phyloP scores from a whole-genome alignment of 495 filamentous ascomycete genomes.

The Lichina pygmaea region DNA sequence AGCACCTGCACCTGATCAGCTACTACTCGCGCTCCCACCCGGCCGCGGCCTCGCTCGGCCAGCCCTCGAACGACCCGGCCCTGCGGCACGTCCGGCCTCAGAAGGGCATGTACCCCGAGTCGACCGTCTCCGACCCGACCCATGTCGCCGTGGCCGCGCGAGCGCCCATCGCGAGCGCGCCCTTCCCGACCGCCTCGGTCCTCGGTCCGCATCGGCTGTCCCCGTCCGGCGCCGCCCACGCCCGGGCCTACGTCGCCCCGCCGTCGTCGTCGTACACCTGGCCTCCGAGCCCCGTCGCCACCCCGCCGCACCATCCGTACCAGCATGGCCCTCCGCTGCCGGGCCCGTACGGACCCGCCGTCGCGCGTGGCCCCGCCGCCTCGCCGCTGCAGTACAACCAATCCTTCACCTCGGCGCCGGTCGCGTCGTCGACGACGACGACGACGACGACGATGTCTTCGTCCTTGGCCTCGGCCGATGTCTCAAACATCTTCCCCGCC shows the following conservation, averaged over 20 bases:
- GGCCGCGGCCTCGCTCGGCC: constrained; percentile 35
- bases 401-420: neutral
- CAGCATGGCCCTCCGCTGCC: constrained; percentile 13
- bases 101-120: constrained; percentile 92
- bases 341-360: constrained; percentile 4
- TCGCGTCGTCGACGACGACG: neutral
- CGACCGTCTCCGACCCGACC: constrained; percentile 67
- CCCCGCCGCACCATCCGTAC: constrained; percentile 13
- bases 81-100: constrained; percentile 60
- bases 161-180: constrained; percentile 29
- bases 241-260: constrained; percentile 12
- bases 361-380: constrained; percentile 4
- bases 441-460: neutral
- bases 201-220: constrained; percentile 21
- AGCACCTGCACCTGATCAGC: constrained; percentile 89
- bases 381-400: neutral
- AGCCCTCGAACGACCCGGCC: constrained; percentile 54
- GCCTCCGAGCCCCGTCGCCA: constrained; percentile 33
- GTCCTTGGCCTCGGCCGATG: neutral
- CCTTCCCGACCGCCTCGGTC: constrained; percentile 20
- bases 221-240: constrained; percentile 19
- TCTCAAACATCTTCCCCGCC: neutral
- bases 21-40: constrained; percentile 68
- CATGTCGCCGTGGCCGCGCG: constrained; percentile 37
- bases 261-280: constrained; percentile 23